Evolutionary conservation across 768 basidiomycete species (phyloP).

Genomic region (Pisolithus albus): DNA sequence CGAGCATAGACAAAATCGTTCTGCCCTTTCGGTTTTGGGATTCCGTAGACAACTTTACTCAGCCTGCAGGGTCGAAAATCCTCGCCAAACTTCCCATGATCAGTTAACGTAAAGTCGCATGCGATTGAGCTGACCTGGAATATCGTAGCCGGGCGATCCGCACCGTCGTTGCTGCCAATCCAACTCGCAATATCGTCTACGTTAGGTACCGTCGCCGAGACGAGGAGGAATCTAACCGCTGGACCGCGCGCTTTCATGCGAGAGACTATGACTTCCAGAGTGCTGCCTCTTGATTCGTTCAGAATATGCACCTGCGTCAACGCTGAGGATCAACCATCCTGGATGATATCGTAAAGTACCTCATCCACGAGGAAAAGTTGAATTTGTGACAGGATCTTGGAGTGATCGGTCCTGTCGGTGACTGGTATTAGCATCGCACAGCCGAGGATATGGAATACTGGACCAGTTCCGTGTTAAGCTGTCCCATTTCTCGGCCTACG

Average conservation of each 20-base stretch:
- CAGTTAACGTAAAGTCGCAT: background rate
- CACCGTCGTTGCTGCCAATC: constrained; percentile 50
- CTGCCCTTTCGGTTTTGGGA: constrained; percentile 50
- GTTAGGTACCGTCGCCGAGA: constrained; percentile 94
- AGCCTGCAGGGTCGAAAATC: constrained; percentile 85
- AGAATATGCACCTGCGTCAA: constrained; percentile 76
- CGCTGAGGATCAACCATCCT: background rate
- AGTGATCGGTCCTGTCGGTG: constrained; percentile 48
- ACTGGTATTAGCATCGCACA: constrained; percentile 1
- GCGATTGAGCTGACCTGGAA: constrained; percentile 49
- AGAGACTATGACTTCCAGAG: constrained; percentile 89
- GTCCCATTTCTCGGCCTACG: constrained; percentile 94
- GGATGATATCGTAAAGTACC: constrained; percentile 32
- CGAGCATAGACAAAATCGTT: constrained; percentile 79
- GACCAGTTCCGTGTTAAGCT: constrained; percentile 85
- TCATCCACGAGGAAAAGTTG: constrained; percentile 88
- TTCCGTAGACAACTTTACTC: constrained; percentile 63
- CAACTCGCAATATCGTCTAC: constrained; percentile 84
- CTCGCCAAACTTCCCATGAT: constrained; percentile 70
- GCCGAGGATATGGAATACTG: constrained; percentile 2
- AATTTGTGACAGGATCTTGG: constrained; percentile 62
- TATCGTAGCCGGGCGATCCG: constrained; percentile 45
- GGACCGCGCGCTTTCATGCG: constrained; percentile 80
- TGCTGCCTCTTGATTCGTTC: constrained; percentile 85
- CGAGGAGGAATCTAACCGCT: constrained; percentile 73